Evolutionary conservation across 192 early-diverging fungal genomes (phyloP).

Genomic region (Radiomyces spectabilis): DNA sequence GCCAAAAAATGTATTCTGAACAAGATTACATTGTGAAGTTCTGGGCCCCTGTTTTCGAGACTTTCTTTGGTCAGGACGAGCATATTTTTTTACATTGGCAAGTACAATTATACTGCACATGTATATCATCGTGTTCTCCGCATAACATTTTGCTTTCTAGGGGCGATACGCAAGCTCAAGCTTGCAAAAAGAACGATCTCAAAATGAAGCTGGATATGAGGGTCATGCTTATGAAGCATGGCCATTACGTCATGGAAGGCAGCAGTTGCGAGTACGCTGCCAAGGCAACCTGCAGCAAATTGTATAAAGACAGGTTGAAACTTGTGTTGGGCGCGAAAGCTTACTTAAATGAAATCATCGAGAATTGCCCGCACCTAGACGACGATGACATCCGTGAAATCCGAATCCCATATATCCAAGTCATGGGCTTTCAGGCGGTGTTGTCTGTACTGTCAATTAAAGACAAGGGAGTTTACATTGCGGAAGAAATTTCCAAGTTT

Average conservation of each 20-base stretch:
- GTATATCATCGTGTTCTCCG: too few relatives aligned
- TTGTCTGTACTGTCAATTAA: background rate
- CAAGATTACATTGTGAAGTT: background rate
- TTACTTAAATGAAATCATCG: background rate
- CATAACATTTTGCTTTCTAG: too few relatives aligned
- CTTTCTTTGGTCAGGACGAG: background rate
- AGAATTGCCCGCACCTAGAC: background rate
- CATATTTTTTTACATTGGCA: constrained; percentile 1
- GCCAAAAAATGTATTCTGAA: background rate
- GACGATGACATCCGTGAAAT: background rate
- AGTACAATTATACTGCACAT: too few relatives aligned
- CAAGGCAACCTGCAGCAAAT: background rate
- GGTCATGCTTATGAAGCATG: background rate
- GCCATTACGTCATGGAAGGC: background rate
- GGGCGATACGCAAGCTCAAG: background rate
- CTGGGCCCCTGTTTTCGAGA: background rate
- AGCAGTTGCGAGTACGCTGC: background rate
- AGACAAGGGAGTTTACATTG: background rate
- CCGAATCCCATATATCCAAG: background rate
- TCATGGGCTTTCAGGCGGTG: background rate
- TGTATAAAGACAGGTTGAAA: background rate
- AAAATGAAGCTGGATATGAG: background rate
- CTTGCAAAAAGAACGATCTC: background rate
- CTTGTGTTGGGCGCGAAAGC: background rate
- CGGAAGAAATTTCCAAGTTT: background rate